Conservation (phyloP, 139 green algal genomes). For the Zygnema cylindricum region DNA sequence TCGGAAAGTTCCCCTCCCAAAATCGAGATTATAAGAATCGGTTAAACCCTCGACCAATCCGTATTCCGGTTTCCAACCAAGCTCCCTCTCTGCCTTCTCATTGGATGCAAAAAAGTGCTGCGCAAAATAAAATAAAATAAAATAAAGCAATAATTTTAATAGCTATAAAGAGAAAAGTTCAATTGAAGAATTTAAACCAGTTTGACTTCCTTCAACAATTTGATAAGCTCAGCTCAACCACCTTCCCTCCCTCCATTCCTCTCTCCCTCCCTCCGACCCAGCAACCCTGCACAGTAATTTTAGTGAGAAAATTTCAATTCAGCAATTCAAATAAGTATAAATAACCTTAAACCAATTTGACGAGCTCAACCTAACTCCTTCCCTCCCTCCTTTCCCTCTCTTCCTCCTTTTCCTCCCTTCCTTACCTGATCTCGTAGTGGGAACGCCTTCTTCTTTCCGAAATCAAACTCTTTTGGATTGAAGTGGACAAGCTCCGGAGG, state of each 20-base stretch:
- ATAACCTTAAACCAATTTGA: too few relatives aligned
- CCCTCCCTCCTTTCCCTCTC: too few relatives aligned
- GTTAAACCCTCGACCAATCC: constrained; percentile 85
- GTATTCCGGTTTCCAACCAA: constrained; percentile 91
- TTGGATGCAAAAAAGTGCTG: constrained; percentile 97
- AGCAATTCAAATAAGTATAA: too few relatives aligned
- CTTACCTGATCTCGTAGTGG: constrained; percentile 77
- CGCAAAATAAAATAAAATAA: background rate
- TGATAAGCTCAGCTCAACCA: too few relatives aligned
- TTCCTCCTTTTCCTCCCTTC: too few relatives aligned
- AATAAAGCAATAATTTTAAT: background rate
- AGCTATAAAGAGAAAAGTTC: background rate
- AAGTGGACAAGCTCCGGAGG: constrained; percentile 93
- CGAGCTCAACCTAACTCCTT: too few relatives aligned
- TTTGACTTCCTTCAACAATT: too few relatives aligned
- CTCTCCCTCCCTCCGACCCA: too few relatives aligned
- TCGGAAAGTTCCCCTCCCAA: constrained; percentile 86
- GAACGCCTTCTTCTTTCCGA: constrained; percentile 92
- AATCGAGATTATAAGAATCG: constrained; percentile 93
- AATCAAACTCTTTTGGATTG: constrained; percentile 96
- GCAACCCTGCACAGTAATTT: too few relatives aligned
- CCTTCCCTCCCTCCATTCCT: too few relatives aligned
- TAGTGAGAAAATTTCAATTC: too few relatives aligned
- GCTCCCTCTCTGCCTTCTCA: constrained; percentile 87
- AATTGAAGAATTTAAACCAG: background rate